These are phyloP conservation scores for Paulownia fortunei DNA, from an alignment of 257 asterid genomes.

Conservation along the genomic window DNA sequence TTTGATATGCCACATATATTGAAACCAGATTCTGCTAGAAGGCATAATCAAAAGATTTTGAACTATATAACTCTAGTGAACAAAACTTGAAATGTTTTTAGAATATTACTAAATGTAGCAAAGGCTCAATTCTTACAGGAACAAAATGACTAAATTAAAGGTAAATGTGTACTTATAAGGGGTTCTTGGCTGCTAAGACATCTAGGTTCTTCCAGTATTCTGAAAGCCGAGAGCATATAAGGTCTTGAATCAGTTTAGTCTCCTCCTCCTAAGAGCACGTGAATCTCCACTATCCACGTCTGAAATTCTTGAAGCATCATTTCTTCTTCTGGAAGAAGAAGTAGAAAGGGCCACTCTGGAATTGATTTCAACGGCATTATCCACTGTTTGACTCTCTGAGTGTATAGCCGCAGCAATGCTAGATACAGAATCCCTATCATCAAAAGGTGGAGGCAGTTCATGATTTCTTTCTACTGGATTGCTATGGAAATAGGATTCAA, in stretches of 20 bases:
- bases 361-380: constrained; percentile 63
- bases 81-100: constrained; percentile 13
- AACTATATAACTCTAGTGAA: neutral
- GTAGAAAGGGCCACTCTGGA: constrained; percentile 65
- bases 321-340: constrained; percentile 66
- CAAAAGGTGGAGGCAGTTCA: constrained; percentile 47
- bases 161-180: neutral
- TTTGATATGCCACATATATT: too few species aligned
- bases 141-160: neutral
- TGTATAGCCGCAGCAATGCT: constrained; percentile 75
- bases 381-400: constrained; percentile 70
- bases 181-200: too few species aligned
- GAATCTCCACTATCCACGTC: constrained; percentile 80
- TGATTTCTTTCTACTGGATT: constrained; percentile 41
- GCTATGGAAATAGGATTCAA: constrained; percentile 48
- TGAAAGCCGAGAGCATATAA: neutral
- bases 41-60: neutral
- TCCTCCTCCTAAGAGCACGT: constrained; percentile 65
- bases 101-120: constrained; percentile 16
- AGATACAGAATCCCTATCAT: constrained; percentile 68
- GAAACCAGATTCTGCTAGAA: neutral
- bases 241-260: constrained; percentile 41
- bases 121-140: constrained; percentile 1
- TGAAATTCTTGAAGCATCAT: constrained; percentile 57
- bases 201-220: neutral